These are phyloP conservation scores for Avena eriantha DNA, from an alignment of 176 grass and related monocot genomes.

Conservation along the genomic window DNA sequence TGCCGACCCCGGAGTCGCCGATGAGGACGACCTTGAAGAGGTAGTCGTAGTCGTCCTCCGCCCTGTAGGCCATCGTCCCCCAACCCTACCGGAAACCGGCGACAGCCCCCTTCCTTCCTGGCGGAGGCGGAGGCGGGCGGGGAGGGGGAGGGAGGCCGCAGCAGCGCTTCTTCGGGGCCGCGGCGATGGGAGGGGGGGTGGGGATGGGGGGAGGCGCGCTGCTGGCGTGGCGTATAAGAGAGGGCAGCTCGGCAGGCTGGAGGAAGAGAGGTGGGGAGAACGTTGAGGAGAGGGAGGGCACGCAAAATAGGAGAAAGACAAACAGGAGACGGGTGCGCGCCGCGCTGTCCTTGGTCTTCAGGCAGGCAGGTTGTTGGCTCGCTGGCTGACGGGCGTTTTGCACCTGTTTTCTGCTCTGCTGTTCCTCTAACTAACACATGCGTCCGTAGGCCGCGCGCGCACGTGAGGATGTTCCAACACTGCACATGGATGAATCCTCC, in stretches of 20 bases:
- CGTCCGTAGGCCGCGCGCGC: too few relatives aligned
- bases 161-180: neutral
- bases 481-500: too few relatives aligned
- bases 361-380: neutral
- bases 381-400: neutral
- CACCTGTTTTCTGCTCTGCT: neutral
- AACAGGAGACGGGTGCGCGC: neutral
- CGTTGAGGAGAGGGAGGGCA: neutral
- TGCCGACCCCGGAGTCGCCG: conserved; percentile 86
- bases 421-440: neutral
- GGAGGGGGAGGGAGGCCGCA: conserved; percentile 1
- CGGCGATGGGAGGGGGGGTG: neutral
- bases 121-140: neutral
- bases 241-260: neutral
- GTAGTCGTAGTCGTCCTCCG: conserved; percentile 92
- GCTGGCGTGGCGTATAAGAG: neutral
- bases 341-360: neutral
- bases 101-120: conserved; percentile 24
- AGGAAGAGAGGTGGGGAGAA: conserved; percentile 37
- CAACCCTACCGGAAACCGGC: neutral
- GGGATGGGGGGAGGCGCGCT: neutral
- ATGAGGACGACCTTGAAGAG: conserved; percentile 89
- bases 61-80: conserved; percentile 60
- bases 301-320: conserved; percentile 36
- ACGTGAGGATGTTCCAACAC: neutral